A percentile compares a stretch with the other conserved stretches of the same genome.
These are phyloP conservation scores for Gossypium arboreum DNA, from an alignment of 345 rosid species.

Conservation along the genomic window DNA sequence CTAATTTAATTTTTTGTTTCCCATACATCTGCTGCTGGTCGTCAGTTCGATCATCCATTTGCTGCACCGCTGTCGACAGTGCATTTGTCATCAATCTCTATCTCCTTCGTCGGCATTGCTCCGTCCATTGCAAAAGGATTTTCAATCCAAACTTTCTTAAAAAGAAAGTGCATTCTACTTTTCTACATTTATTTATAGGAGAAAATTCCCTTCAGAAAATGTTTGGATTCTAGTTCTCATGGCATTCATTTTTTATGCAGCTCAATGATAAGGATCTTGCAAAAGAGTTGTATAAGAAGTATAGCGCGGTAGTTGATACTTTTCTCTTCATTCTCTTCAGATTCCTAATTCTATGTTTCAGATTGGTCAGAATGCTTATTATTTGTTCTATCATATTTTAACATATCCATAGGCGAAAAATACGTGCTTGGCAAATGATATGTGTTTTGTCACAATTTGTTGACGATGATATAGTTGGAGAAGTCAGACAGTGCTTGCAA, in stretches of 20 bases:
- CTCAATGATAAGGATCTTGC: conserved; percentile 80
- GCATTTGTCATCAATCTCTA: rapidly evolving
- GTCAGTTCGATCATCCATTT: too few species aligned
- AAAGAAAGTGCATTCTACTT: not conserved
- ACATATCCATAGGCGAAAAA: conserved; percentile 86
- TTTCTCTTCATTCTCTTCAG: conserved; percentile 5
- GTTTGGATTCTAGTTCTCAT: conserved; percentile 10
- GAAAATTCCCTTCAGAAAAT: not conserved
- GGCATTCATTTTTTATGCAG: conserved; percentile 34
- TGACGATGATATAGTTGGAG: conserved; percentile 56
- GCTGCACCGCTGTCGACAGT: too few species aligned
- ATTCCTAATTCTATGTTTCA: conserved; percentile 4
- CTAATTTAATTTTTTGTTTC: too few species aligned
- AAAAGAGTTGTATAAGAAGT: conserved; percentile 89
- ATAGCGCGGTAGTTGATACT: conserved; percentile 66
- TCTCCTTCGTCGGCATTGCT: too few species aligned
- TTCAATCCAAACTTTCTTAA: not conserved
- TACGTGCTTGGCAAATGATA: conserved; percentile 96
- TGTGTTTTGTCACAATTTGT: conserved; percentile 75
- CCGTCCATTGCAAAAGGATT: too few species aligned
- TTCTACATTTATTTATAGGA: not conserved
- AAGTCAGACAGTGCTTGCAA: conserved; percentile 61
- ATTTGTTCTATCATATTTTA: conserved; percentile 10
- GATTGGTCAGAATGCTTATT: not conserved
- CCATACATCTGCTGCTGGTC: too few species aligned